A percentile compares a stretch with the other conserved stretches of the same genome.
Conservation (phyloP, 2,329 filamentous ascomycete genomes). For the Diaporthe vaccinii region DNA sequence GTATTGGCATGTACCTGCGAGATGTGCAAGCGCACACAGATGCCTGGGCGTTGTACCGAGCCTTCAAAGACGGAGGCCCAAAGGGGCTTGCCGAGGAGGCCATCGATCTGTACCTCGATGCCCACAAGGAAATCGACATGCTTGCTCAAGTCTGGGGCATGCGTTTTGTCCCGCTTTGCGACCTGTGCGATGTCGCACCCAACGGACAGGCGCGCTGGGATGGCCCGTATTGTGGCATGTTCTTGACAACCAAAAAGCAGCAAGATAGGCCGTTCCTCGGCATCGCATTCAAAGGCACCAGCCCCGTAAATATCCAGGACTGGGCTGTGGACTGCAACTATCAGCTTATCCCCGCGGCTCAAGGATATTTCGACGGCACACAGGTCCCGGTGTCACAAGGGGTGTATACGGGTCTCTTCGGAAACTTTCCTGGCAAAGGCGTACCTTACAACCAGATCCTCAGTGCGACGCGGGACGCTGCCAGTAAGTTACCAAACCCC, state of each 20-base stretch:
- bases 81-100: background rate
- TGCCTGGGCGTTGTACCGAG: background rate
- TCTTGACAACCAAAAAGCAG: background rate
- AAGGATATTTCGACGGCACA: background rate
- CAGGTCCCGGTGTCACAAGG: background rate
- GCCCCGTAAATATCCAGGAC: background rate
- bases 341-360: background rate
- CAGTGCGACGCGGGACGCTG: background rate
- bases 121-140: background rate
- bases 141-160: slow-evolving; percentile 6
- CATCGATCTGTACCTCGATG: background rate
- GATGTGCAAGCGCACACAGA: background rate
- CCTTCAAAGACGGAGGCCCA: background rate
- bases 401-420: slow-evolving; percentile 3
- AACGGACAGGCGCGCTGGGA: background rate
- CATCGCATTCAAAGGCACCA: slow-evolving; percentile 3
- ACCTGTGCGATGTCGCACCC: background rate
- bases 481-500: background rate
- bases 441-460: background rate
- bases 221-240: slow-evolving; percentile 9
- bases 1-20: slow-evolving; percentile 5
- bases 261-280: background rate
- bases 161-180: background rate
- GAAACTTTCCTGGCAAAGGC: background rate
- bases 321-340: slow-evolving; percentile 11